These are phyloP conservation scores for Paecilomyces variotii DNA, from an alignment of 2,329 filamentous ascomycete genomes.

Conservation along the genomic window DNA sequence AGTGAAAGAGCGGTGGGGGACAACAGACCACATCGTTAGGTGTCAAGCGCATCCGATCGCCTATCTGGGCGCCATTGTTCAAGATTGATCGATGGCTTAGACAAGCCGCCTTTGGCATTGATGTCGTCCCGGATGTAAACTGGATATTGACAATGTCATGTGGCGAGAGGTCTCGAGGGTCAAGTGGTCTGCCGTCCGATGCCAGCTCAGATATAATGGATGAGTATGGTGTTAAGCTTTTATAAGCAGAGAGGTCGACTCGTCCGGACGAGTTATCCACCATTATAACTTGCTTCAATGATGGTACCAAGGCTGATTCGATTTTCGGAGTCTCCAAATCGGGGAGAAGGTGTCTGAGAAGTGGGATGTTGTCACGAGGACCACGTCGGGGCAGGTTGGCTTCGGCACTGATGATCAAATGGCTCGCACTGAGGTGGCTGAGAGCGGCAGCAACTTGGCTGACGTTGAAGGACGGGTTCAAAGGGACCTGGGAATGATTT, in stretches of 20 bases:
- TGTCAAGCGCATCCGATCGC: conserved; percentile 72
- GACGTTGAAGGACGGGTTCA: conserved; percentile 84
- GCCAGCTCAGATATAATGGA: conserved; percentile 38
- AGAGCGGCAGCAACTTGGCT: conserved; percentile 71
- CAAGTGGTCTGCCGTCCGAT: conserved; percentile 33
- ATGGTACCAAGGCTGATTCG: conserved; percentile 55
- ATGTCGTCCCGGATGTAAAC: conserved; percentile 94
- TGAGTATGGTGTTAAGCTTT: conserved; percentile 40
- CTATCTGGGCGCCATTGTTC: conserved; percentile 85
- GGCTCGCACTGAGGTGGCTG: conserved; percentile 61
- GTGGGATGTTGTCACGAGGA: conserved; percentile 51
- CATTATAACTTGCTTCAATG: conserved; percentile 62
- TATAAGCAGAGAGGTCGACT: conserved; percentile 38
- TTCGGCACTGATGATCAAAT: conserved; percentile 79
- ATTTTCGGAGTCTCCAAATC: conserved; percentile 38
- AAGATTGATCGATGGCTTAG: conserved; percentile 78
- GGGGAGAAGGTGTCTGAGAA: conserved; percentile 48
- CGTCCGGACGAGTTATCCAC: conserved; percentile 66
- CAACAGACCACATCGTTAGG: conserved; percentile 61
- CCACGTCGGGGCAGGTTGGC: conserved; percentile 67
- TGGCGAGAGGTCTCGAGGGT: conserved; percentile 42
- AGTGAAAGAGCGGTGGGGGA: conserved; percentile 54
- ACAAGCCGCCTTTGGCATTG: conserved; percentile 83
- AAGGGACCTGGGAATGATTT: conserved; percentile 53
- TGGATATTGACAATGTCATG: conserved; percentile 86